Conservation (phyloP, 805 yeast species). For the Candida insectalens region DNA sequence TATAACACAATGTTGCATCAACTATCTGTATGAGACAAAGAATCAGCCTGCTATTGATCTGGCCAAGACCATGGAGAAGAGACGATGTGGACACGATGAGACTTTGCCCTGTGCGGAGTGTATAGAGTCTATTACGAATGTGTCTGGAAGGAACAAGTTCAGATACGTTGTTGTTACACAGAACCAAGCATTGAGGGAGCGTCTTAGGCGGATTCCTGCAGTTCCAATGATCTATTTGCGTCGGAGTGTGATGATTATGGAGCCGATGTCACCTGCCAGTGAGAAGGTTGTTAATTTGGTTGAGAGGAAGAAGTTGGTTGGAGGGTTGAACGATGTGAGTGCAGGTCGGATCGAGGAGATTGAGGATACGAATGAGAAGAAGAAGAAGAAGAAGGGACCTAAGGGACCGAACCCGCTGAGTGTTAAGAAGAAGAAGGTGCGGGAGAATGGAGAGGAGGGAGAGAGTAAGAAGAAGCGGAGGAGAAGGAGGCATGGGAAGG, state of each 20-base stretch:
- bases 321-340: constrained; percentile 66
- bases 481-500: constrained; percentile 1
- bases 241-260: constrained; percentile 92
- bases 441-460: not conserved
- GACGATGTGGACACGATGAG: constrained; percentile 75
- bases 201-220: constrained; percentile 73
- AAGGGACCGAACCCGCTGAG: constrained; percentile 89
- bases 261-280: constrained; percentile 76
- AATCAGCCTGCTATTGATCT: constrained; percentile 69
- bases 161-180: constrained; percentile 87
- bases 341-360: constrained; percentile 9
- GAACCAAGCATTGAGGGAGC: constrained; percentile 56
- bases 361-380: constrained; percentile 11
- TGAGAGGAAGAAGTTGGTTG: constrained; percentile 61
- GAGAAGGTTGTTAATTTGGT: constrained; percentile 33
- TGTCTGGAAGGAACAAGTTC: constrained; percentile 77
- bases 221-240: constrained; percentile 83
- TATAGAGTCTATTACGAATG: constrained; percentile 55
- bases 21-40: constrained; percentile 62
- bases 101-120: constrained; percentile 61
- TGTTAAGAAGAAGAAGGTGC: constrained; percentile 45
- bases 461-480: constrained; percentile 1
- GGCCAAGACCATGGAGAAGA: constrained; percentile 81
- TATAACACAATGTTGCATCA: constrained; percentile 95
- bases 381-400: constrained; percentile 55